Evolutionary conservation across 495 filamentous ascomycete species (phyloP), one percentile per base, ranked within the genome.

Genomic region (Cudoniella acicularis): DNA sequence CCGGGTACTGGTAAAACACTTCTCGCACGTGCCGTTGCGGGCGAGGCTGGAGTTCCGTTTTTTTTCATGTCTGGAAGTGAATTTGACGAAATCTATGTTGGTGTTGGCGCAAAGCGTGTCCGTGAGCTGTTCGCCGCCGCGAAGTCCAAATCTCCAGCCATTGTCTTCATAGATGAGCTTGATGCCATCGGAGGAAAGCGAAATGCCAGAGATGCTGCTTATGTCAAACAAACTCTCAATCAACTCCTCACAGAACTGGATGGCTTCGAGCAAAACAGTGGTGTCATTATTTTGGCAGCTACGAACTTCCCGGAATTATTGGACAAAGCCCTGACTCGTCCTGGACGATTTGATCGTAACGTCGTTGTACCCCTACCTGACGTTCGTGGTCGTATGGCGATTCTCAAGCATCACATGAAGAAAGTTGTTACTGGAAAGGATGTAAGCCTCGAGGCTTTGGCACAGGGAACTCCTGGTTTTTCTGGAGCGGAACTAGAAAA

Each of bases 41-140:
- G 94, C 24, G 94, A 98, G 77, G 91, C 94, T 45, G 94, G 94
- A 57, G 95, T 98, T 20, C 94, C 94, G 0, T 98, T 97, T 82
- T 98, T 97, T 81, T 98, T 94, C 80, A 97, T 98, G 93, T 98
- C 95, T 64, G 94, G 94, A 24, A 92, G 89, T 56, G 95, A 98
- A 71, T 98, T 98, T 68, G 94, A 98, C 67, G 94, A 98, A 71
- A 88, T 98, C 42, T 98, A 96, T 66, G 95, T 98, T 22, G 94
- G 94, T 65, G 95, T 98, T 53, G 94, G 94, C 65, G 94, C 94
- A 49, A 98, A 98, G 77, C 90, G 94, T 68, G 94, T 98, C 45
- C 90, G 94, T 47, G 94, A 98, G 56, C 83, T 98, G n/a, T 98
- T 98, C 75, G 77, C 75, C 49, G 84, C 87, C 48, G 94, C 94